Conservation (phyloP, 495 filamentous ascomycete species). For the Lophiostoma macrostomum region DNA sequence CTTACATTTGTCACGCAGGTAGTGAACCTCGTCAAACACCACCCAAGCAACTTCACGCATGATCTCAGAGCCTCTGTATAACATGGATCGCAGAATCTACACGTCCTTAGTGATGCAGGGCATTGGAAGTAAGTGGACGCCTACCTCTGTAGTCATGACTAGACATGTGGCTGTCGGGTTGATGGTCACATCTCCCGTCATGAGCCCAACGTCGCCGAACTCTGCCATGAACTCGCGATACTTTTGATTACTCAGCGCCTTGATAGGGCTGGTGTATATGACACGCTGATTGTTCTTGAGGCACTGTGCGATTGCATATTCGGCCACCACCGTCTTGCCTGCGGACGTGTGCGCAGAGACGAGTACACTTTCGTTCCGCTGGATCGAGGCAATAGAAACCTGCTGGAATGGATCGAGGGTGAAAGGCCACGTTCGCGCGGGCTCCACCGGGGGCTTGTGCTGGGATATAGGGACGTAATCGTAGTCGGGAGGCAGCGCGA, state of each 20-base stretch:
- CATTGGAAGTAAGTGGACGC: background rate
- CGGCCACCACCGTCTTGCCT: conserved; percentile 95
- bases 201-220: conserved; percentile 94
- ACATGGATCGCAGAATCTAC: conserved; percentile 91
- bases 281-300: conserved; percentile 95
- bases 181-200: conserved; percentile 99
- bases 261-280: conserved; percentile 99
- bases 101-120: background rate
- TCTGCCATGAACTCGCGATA: conserved; percentile 93
- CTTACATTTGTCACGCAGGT: conserved; percentile 81
- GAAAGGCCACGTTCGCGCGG: conserved; percentile 81
- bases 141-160: conserved; percentile 92
- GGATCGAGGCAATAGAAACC: conserved; percentile 86
- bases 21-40: conserved; percentile 97
- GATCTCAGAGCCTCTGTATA: conserved; percentile 96
- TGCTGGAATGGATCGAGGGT: conserved; percentile 96
- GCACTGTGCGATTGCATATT: conserved; percentile 97
- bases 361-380: conserved; percentile 90
- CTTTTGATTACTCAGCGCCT: conserved; percentile 97
- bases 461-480: conserved; percentile 88
- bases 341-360: conserved; percentile 97
- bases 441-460: conserved; percentile 79
- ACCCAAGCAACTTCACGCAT: conserved; percentile 99
- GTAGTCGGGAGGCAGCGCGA: conserved; percentile 89
- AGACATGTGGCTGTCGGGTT: conserved; percentile 97